Evolutionary conservation across 495 filamentous ascomycete species (phyloP).

Genomic region (Xylaria scruposa): DNA sequence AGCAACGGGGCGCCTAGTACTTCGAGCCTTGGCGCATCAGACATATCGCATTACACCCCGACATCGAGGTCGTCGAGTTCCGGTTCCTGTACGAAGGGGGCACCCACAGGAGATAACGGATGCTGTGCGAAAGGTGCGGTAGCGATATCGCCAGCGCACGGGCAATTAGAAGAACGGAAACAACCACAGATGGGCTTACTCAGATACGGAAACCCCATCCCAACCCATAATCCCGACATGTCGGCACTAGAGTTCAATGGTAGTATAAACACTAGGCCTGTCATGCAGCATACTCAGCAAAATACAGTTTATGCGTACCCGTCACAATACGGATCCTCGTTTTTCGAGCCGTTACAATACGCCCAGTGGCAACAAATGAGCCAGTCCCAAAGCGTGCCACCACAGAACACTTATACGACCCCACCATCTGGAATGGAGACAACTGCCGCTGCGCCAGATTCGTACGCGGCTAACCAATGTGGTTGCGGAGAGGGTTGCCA

Average conservation of each 20-base stretch:
- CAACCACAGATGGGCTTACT: conserved; percentile 14
- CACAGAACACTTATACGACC: conserved; percentile 19
- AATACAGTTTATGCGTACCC: conserved; percentile 42
- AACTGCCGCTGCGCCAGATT: conserved; percentile 13
- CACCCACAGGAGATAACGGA: conserved; percentile 16
- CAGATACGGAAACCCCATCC: conserved; percentile 19
- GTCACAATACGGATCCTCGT: conserved; percentile 46
- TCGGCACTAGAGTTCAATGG: conserved; percentile 9
- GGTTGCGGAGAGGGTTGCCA: conserved; percentile 70
- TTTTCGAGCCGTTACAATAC: conserved; percentile 48
- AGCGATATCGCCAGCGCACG: conserved; percentile 19
- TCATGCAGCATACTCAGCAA: conserved; percentile 30
- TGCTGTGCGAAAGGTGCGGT: conserved; percentile 29
- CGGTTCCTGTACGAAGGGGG: conserved; percentile 28
- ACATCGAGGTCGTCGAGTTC: conserved; percentile 26
- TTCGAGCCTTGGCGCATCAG: conserved; percentile 30
- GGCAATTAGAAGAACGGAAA: conserved; percentile 25
- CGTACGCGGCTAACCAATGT: conserved; percentile 58
- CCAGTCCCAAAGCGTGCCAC: conserved; percentile 26
- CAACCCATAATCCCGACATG: background rate
- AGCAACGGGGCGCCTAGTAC: conserved; percentile 28
- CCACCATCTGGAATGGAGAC: conserved; percentile 23
- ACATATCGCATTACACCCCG: conserved; percentile 33
- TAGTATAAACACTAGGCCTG: conserved; percentile 6
- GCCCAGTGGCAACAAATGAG: conserved; percentile 47